phyloP scores from a whole-genome alignment of 257 asterid genomes.

The Gardenia jasminoides region DNA sequence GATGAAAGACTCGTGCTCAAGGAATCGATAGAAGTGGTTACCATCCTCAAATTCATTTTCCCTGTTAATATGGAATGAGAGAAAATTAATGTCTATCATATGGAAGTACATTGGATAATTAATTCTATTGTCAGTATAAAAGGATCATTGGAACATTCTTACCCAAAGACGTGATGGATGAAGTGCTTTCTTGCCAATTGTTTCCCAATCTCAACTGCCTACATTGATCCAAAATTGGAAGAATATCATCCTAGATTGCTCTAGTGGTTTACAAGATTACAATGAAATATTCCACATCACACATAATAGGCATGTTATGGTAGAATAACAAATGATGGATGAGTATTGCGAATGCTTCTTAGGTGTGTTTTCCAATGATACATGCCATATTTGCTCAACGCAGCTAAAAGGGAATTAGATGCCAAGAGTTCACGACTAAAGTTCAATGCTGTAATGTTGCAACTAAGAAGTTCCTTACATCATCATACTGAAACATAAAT shows the following conservation, averaged over 20 bases:
- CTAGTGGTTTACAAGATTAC: not conserved
- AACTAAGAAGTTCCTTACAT: not conserved
- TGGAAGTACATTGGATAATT: slow-evolving; percentile 2
- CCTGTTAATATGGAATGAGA: slow-evolving; percentile 30
- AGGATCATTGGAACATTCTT: slow-evolving; percentile 24
- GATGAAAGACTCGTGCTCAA: slow-evolving; percentile 86
- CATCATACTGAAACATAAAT: not conserved
- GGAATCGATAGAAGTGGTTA: slow-evolving; percentile 71
- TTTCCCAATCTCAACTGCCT: slow-evolving; percentile 89
- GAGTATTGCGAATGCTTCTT: not conserved
- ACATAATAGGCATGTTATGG: not conserved
- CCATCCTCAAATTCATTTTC: slow-evolving; percentile 92
- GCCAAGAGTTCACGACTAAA: not conserved
- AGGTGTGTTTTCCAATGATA: not conserved
- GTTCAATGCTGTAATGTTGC: not conserved
- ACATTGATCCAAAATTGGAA: not conserved
- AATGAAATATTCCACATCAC: not conserved
- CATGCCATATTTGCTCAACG: not conserved
- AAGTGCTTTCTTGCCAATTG: slow-evolving; percentile 70
- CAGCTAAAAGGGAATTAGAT: not conserved
- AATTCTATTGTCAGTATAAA: not conserved
- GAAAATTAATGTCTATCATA: not conserved
- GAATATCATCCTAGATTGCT: slow-evolving; percentile 1
- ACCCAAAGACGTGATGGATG: slow-evolving; percentile 89
- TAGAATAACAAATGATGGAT: not conserved